Conservation (phyloP, 1,284 basidiomycete species). For the Trametes polyzona region DNA sequence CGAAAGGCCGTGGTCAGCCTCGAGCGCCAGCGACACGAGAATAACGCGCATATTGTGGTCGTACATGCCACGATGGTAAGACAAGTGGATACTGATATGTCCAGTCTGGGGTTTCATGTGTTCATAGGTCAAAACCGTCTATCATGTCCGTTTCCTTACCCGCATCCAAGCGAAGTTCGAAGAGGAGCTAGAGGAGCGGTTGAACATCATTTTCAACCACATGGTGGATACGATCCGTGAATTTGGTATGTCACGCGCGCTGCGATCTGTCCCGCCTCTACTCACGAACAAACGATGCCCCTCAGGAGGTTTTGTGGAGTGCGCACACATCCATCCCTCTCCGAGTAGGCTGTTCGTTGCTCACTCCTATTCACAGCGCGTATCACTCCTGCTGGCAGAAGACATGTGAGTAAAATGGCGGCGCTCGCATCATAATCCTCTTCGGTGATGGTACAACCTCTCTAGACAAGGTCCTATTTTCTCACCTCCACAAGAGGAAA, state of each 20-base stretch:
- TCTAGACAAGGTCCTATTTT: conserved; percentile 11
- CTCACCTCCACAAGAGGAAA: conserved; percentile 5
- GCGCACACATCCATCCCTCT: neutral
- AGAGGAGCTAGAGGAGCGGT: neutral
- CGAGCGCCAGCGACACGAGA: conserved; percentile 13
- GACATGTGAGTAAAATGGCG: conserved; percentile 2
- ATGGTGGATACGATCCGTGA: conserved; percentile 3
- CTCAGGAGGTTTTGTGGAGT: conserved; percentile 9
- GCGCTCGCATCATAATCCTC: neutral
- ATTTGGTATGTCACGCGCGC: neutral
- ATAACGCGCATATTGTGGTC: conserved; percentile 8
- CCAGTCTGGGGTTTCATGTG: neutral
- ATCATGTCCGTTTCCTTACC: conserved; percentile 4
- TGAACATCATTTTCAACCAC: neutral
- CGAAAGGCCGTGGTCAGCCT: conserved; percentile 9
- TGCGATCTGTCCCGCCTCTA: neutral
- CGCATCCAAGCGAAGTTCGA: neutral
- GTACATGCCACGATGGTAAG: conserved; percentile 13
- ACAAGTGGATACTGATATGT: no score
- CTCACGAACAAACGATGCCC: no score
- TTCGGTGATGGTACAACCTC: neutral
- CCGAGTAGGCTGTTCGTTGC: neutral
- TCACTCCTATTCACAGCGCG: neutral
- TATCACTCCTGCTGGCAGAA: conserved; percentile 9
- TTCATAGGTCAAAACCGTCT: conserved; percentile 8